Base-by-base conservation (phyloP, 345 rosid species). In the Geranium rotundifolium region DNA sequence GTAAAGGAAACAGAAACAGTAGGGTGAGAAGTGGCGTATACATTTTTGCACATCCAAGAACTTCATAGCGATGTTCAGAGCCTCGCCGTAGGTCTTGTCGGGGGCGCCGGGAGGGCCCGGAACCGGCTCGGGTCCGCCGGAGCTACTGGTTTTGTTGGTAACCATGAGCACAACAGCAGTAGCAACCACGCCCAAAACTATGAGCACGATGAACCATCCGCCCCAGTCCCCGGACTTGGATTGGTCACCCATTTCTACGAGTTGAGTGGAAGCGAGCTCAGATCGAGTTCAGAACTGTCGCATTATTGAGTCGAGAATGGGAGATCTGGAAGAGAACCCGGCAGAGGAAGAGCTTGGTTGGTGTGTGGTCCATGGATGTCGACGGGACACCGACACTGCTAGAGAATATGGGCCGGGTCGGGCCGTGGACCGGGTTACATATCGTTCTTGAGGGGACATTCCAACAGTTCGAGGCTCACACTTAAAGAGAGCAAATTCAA, bases 1-100 rank as follows among this genome's bases (percentile, higher is more conserved):
- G 27, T 23, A 23, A 2, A 23, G 27, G 27, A 23, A 23, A 23
- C 27, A 34, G 4, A 31, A 61, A 34, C 20, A 63, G 15, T 30
- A 50, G 0, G 61, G 19, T 29, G 37, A 8, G 57, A 54, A 1
- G 16, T 31, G 23, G 3, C 10, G 15, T 23, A 2, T 79, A 95
- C 97, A 85, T 82, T 88, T 95, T 72, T 95, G 95, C 39, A 95
- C 71, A 69, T 95, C 96, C 76, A 95, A 80, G 88, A 93, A 93
- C 63, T 93, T 87, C 76, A 85, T 65, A 17, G 99, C 86, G 23
- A 80, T 17, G 41, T 85, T 82, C 72, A 95, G 95, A 63, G 99
- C 95, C 13, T 82, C 84, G 17, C 82, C 71, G 73, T 93, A 93
- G 72, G 88, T 88, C 74, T 79, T 81, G 34, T 85, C 88, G 29